phyloP scores from a whole-genome alignment of 345 rosid genomes.

The thale cress (Arabidopsis thaliana) region DNA sequence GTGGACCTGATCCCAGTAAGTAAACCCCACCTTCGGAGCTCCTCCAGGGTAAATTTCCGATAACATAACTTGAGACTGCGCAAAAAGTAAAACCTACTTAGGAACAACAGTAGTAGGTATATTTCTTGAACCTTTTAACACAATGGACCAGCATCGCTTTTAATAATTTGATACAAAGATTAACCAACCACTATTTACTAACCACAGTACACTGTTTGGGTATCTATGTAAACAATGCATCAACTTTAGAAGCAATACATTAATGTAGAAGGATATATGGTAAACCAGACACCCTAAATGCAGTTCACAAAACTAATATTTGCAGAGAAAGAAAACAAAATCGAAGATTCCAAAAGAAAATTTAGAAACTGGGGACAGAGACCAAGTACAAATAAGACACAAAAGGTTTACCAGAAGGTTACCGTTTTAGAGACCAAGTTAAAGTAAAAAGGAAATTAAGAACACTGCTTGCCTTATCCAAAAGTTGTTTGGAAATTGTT shows the following conservation, averaged over 20 bases:
- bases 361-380: constrained; percentile 20
- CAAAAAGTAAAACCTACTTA: constrained; percentile 26
- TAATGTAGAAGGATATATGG: not conserved
- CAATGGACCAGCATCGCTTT: constrained; percentile 14
- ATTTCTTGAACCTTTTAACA: constrained; percentile 26
- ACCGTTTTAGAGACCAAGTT: constrained; percentile 21
- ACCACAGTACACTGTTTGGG: not conserved
- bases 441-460: constrained; percentile 24
- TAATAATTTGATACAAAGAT: not conserved
- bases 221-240: constrained; percentile 2
- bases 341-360: not conserved
- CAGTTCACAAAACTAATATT: constrained; percentile 14
- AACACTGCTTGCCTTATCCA: constrained; percentile 73
- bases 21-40: constrained; percentile 79
- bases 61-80: constrained; percentile 87
- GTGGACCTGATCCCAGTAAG: constrained; percentile 91
- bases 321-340: constrained; percentile 11
- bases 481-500: constrained; percentile 74
- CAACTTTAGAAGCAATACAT: constrained; percentile 11
- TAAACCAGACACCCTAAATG: constrained; percentile 22
- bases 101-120: constrained; percentile 11
- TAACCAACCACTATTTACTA: constrained; percentile 18
- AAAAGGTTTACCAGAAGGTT: constrained; percentile 3
- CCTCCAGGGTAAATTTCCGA: constrained; percentile 98
- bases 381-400: constrained; percentile 4